Conservation (phyloP, 2,329 filamentous ascomycete genomes). For the Verticillium longisporum region DNA sequence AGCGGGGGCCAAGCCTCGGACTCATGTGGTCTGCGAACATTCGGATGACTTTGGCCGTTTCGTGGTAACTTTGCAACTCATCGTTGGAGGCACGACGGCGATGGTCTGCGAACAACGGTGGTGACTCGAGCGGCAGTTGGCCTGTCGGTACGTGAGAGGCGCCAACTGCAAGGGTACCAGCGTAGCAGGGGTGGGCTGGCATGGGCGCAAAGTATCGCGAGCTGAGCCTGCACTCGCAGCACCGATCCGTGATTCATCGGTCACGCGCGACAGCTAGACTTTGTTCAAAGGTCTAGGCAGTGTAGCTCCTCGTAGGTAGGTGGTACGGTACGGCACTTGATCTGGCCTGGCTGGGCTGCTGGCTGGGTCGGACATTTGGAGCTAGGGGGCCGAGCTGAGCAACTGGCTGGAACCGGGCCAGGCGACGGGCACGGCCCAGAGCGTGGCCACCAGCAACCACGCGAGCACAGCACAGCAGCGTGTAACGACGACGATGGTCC, state of each 20-base stretch:
- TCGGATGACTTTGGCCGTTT: background rate
- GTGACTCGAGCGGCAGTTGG: constrained; percentile 2
- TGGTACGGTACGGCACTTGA: background rate
- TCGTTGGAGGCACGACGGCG: background rate
- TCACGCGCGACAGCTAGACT: background rate
- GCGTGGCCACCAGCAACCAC: background rate
- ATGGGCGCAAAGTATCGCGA: background rate
- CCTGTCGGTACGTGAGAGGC: background rate
- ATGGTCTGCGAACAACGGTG: background rate
- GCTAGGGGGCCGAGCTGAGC: background rate
- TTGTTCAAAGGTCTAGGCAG: background rate
- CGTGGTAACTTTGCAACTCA: background rate
- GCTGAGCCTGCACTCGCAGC: background rate
- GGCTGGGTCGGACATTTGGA: background rate
- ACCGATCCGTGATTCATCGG: background rate
- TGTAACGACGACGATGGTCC: background rate
- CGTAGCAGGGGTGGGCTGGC: background rate
- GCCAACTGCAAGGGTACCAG: background rate
- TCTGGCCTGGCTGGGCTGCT: background rate
- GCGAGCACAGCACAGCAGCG: background rate
- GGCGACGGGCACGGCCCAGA: background rate
- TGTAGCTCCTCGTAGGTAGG: no score
- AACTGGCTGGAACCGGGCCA: background rate
- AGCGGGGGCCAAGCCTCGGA: background rate
- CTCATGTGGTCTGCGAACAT: background rate